Percentiles rank a stretch among this genome's conserved stretches.
phyloP scores from a whole-genome alignment of 2,329 filamentous ascomycete species.

The Aspergillus alliaceus region DNA sequence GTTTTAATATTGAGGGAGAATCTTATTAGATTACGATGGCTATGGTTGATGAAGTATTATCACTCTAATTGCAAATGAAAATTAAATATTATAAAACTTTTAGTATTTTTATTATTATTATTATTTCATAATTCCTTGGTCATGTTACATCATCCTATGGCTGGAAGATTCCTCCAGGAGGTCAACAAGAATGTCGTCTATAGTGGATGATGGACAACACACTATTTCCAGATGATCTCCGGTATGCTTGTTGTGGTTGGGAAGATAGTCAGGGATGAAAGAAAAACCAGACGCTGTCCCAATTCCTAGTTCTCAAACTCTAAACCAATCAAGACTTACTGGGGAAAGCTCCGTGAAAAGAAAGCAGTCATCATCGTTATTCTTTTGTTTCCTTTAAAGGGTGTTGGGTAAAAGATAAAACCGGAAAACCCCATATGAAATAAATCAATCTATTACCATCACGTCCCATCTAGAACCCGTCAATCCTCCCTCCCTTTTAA shows the following conservation, averaged over 20 bases:
- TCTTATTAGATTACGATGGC: not conserved
- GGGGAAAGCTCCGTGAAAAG: no score
- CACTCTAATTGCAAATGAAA: no score
- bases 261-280: slow-evolving; percentile 4
- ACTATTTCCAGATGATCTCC: slow-evolving; percentile 6
- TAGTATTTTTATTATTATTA: no score
- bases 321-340: no score
- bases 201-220: not conserved
- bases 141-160: not conserved
- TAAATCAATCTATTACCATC: not conserved
- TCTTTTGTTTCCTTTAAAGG: no score
- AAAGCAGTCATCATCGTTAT: no score
- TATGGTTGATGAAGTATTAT: not conserved
- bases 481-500: not conserved
- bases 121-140: not conserved
- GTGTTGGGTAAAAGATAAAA: not conserved
- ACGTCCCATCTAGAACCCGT: no score
- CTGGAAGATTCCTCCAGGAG: slow-evolving; percentile 4
- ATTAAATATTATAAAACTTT: no score
- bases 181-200: not conserved
- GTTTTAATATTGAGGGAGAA: not conserved
- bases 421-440: no score
- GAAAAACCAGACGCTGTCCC: not conserved
- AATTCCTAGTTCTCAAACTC: not conserved
- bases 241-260: slow-evolving; percentile 7